phyloP scores from a whole-genome alignment of 2,329 filamentous ascomycete genomes.

The Aspergillus unguis region DNA sequence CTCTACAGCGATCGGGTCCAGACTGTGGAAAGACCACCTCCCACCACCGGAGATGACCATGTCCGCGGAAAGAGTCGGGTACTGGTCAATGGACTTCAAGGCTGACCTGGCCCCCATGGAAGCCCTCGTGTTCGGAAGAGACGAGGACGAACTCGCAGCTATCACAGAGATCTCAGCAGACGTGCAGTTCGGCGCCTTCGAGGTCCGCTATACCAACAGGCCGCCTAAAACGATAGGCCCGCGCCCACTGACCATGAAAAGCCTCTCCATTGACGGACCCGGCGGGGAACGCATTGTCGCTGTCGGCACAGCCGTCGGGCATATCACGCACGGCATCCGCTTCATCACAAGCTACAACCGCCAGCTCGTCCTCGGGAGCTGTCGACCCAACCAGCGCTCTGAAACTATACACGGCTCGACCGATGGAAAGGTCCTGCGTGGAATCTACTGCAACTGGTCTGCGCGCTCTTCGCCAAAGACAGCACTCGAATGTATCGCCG shows the following conservation, averaged over 20 bases:
- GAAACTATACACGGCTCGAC: neutral
- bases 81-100: neutral
- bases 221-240: neutral
- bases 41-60: neutral
- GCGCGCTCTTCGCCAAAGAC: neutral
- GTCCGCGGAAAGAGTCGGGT: neutral
- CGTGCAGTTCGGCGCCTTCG: neutral
- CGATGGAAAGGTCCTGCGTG: neutral
- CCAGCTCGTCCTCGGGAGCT: neutral
- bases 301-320: neutral
- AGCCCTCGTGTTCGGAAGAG: neutral
- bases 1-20: neutral
- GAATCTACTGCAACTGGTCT: neutral
- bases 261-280: neutral
- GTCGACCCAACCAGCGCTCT: neutral
- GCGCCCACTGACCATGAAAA: neutral
- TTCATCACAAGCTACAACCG: neutral
- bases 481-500: neutral
- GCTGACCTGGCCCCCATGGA: neutral
- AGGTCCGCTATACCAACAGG: neutral
- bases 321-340: neutral
- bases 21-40: neutral
- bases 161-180: neutral
- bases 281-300: neutral
- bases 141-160: neutral